These are phyloP conservation scores for Heterococcus sp. DNA, from an alignment of 108 stramenopile genomes.

Conservation along the genomic window DNA sequence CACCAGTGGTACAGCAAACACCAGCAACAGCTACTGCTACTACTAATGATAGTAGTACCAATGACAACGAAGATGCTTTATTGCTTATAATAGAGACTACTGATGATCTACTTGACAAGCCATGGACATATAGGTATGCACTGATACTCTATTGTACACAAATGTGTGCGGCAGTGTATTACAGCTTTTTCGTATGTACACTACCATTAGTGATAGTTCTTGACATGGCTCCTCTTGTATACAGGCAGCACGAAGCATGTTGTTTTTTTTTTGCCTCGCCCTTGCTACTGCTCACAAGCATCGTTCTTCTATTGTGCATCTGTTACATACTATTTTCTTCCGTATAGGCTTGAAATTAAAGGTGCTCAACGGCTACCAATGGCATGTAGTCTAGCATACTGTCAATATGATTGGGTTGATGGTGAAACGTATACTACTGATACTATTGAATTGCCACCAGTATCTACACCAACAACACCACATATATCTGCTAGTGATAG, in stretches of 20 bases:
- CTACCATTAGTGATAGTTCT: no score
- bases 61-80: not conserved
- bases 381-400: slow-evolving; percentile 37
- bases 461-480: no score
- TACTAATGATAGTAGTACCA: not conserved
- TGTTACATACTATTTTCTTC: no score
- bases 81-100: not conserved
- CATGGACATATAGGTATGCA: not conserved
- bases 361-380: slow-evolving; percentile 5
- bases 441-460: not conserved
- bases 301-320: no score
- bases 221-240: no score
- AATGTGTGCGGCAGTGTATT: no score
- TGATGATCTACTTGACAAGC: not conserved
- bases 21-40: not conserved
- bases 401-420: slow-evolving; percentile 31
- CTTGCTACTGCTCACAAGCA: no score
- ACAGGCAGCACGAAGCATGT: no score
- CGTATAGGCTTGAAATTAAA: slow-evolving; percentile 35
- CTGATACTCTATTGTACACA: no score
- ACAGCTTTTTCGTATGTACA: no score
- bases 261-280: no score
- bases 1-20: not conserved
- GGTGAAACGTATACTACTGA: slow-evolving; percentile 37
- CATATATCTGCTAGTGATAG: no score